These are phyloP conservation scores for Stephanodiscus minutulus DNA, from an alignment of 108 stramenopile species.

Conservation along the genomic window DNA sequence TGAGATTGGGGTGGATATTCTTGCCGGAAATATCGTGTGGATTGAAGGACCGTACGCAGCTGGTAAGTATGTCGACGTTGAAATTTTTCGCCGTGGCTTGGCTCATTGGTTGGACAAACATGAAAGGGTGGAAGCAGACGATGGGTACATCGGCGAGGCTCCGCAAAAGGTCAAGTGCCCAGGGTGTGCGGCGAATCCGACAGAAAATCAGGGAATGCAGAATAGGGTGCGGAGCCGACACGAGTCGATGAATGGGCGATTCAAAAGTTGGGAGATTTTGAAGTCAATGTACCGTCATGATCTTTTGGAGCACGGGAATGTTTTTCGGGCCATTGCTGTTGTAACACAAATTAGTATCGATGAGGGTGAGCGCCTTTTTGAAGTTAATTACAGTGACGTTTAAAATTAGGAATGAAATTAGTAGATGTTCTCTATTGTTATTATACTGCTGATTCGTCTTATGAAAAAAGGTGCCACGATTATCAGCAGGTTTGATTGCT, in stretches of 20 bases:
- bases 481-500: too few relatives aligned
- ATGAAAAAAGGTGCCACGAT: too few relatives aligned
- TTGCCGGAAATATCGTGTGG: slow-evolving; percentile 35
- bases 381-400: too few relatives aligned
- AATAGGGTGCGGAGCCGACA: not conserved
- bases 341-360: slow-evolving; percentile 9
- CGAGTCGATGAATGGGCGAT: slow-evolving; percentile 28
- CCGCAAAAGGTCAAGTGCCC: not conserved
- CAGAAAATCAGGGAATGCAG: not conserved
- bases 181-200: not conserved
- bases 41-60: slow-evolving; percentile 32
- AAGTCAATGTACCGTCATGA: slow-evolving; percentile 10
- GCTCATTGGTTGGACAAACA: slow-evolving; percentile 1
- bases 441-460: too few relatives aligned
- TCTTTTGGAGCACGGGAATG: not conserved
- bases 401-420: too few relatives aligned
- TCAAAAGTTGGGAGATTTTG: slow-evolving; percentile 32
- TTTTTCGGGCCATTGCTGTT: slow-evolving; percentile 16
- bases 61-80: slow-evolving; percentile 22
- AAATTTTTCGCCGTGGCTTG: slow-evolving; percentile 24
- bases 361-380: too few relatives aligned
- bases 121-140: slow-evolving; percentile 39
- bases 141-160: slow-evolving; percentile 26
- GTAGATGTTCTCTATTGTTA: too few relatives aligned
- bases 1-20: slow-evolving; percentile 36